Evolutionary conservation across 164 flowering plant genomes (phyloP).

Genomic region (Tinospora cordifolia): DNA sequence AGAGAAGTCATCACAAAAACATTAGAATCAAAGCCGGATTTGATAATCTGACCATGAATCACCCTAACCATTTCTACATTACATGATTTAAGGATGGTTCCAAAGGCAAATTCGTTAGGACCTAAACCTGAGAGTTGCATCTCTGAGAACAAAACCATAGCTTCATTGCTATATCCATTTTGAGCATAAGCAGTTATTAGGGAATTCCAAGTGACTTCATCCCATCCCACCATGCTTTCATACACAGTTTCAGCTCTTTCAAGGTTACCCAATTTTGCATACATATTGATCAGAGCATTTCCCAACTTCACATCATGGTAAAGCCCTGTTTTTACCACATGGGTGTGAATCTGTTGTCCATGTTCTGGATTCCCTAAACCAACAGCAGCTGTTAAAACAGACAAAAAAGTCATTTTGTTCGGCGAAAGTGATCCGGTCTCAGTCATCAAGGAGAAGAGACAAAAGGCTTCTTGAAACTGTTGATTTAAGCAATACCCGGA

Average conservation of each 20-base stretch:
- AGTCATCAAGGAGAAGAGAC: conserved; percentile 12
- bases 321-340: conserved; percentile 13
- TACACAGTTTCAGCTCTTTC: conserved; percentile 14
- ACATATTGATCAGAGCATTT: conserved; percentile 15
- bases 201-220: conserved; percentile 18
- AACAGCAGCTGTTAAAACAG: conserved; percentile 13
- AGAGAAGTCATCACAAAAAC: conserved; percentile 19
- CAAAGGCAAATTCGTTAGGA: conserved; percentile 14
- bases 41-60: conserved; percentile 21
- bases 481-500: conserved; percentile 14
- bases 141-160: conserved; percentile 7
- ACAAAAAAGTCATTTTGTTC: conserved; percentile 10
- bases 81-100: conserved; percentile 11
- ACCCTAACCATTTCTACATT: conserved; percentile 4
- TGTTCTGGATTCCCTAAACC: conserved; percentile 10
- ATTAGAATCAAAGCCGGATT: conserved; percentile 11
- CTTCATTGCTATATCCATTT: conserved; percentile 12
- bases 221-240: conserved; percentile 4
- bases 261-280: conserved; percentile 12
- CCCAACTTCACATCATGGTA: conserved; percentile 1
- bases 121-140: conserved; percentile 15
- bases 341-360: conserved; percentile 17
- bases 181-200: conserved; percentile 18
- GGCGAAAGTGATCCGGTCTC: conserved; percentile 2
- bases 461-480: conserved; percentile 8